Base-by-base conservation (phyloP, 2,329 filamentous ascomycete species). In the Didymella segeticola region DNA sequence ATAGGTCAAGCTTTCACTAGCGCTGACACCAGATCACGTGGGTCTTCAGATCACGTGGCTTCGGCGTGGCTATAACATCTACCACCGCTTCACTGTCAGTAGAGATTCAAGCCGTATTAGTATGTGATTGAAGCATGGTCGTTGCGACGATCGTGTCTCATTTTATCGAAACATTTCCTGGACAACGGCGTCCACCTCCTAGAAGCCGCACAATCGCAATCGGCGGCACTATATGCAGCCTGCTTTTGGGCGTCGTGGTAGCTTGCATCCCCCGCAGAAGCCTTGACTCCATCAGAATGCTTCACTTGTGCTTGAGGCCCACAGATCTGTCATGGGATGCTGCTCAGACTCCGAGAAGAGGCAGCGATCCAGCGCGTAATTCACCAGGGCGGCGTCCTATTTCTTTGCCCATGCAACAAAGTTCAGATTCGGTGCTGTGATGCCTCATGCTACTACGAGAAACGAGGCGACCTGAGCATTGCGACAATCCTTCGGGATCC, bases 401-500 rank as follows among this genome's bases (percentile, higher is more conserved):
- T 30, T 14, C 25, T 41, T 6, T 46, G 45, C n/a, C n/a, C n/a
- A 50, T 49, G 33, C 36, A 45, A 41, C 19, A 19, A 46, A 20
- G n/a, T 4, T 38, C 37, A 19, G 15, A n/a, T n/a, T 23, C 12
- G 19, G 25, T 10, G 27, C 27, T 45, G 45, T 22, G 25, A 17
- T 36, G 25, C 25, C 26, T 52, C 38, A 26, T 33, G 38, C 19
- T 14, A 39, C 14, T 41, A 10, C 19, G 17, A 27, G 19, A 45
- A 26, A 17, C 42, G 23, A 47, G 52, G 60, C 58, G 48, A 52
- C 57, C 58, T 58, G 54, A 46, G 38, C n/a, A 37, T 22, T 45
- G 49, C 46, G 42, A 53, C 45, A 47, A 19, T 22, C 30, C 34
- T 46, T 46, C 31, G 52, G 42, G 53, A 64, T 63, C 54, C 43